Base-by-base conservation (phyloP, 1,284 basidiomycete species). In the Ustilago loliicola region DNA sequence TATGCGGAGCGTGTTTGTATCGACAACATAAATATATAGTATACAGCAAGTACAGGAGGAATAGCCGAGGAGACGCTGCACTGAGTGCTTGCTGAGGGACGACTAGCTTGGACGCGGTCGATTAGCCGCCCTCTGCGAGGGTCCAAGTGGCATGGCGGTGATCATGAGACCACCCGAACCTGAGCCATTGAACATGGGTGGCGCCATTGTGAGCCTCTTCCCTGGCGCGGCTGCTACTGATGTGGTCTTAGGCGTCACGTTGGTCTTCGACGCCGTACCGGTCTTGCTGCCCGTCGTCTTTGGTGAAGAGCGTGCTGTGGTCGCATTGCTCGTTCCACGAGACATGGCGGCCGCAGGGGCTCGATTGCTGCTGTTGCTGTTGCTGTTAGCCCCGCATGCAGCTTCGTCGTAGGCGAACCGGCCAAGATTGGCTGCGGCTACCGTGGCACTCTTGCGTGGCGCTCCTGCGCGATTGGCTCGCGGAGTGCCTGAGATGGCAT, bases 341-440 rank as follows among this genome's bases (percentile, higher is more conserved):
- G 38, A 19, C 17, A 19, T 40, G 6, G 21, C 48, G 7, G 48
- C 9, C 19, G 48, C 15, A 3, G 17, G 23, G 25, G 48, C 13
- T 8, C 42, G 48, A 30, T 13, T 27, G n/a, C n/a, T 29, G 4
- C 45, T 21, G 45, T 17, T 23, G n/a, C 2, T 47, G 23, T 13
- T 8, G n/a, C n/a, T n/a, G n/a, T n/a, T n/a, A n/a, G n/a, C 19
- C 34, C 27, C 11, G 10, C 19, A 45, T 10, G 34, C 61, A 32
- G 23, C 61, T 8, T 72, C 69, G 9, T 69, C 42, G 57, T 72
- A 77, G 0, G 48, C 21, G 32, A 55, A 77, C 30, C 61, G 74
- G 1, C 21, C 62, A 3, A 77, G 51, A 21, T 69, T 69, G 13
- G 66, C 61, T 8, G 64, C 58, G 9, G 61, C 61, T 6, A 40